Conservation (phyloP, 2,329 filamentous ascomycete species). For the Fusarium sp. region DNA sequence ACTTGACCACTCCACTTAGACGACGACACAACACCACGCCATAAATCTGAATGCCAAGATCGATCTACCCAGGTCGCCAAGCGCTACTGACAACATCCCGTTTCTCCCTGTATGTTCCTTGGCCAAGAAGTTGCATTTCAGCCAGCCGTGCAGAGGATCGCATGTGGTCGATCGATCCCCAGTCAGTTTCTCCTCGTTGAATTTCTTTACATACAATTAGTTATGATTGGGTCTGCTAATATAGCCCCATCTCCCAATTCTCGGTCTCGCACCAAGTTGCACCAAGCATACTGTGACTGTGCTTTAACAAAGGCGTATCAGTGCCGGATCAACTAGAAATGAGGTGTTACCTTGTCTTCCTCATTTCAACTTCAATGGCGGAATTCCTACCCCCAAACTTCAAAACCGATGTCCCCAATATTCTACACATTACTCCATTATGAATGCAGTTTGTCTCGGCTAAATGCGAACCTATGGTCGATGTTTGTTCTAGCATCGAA, state of each 20-base stretch:
- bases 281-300: too few species aligned
- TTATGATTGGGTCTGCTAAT: not conserved
- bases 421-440: not conserved
- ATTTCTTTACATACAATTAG: not conserved
- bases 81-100: not conserved
- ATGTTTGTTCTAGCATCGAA: not conserved
- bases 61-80: not conserved
- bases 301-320: too few species aligned
- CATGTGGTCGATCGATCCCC: too few species aligned
- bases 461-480: not conserved
- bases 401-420: not conserved
- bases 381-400: not conserved
- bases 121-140: not conserved
- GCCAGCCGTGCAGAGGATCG: too few species aligned
- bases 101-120: not conserved
- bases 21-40: not conserved
- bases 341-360: not conserved
- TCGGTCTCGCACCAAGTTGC: not conserved
- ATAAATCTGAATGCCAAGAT: slow-evolving; percentile 12
- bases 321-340: not conserved
- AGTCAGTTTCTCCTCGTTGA: not conserved
- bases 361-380: not conserved
- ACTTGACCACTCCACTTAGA: not conserved
- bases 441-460: not conserved
- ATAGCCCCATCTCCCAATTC: not conserved